Evolutionary conservation across 352 stramenopile genomes (phyloP).

Genomic region (Pythium vanterpoolii): DNA sequence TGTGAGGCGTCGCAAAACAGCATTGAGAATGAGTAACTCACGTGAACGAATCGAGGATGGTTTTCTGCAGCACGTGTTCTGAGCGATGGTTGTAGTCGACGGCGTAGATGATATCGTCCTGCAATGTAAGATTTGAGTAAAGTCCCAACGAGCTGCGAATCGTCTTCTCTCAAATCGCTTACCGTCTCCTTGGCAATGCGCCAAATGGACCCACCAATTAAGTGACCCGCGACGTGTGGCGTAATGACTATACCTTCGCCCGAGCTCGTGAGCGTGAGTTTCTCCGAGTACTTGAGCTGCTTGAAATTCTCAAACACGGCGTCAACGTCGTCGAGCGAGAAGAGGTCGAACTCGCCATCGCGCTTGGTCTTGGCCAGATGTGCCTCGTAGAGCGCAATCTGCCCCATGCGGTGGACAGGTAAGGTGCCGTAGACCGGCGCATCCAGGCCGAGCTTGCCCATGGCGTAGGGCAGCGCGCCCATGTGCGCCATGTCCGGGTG

Average conservation of each 20-base stretch:
- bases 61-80: conserved; percentile 93
- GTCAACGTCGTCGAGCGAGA: conserved; percentile 93
- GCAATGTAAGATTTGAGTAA: not conserved
- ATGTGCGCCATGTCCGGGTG: conserved; percentile 89
- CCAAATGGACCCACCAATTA: conserved; percentile 94
- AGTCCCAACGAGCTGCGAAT: not conserved
- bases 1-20: too few relatives aligned
- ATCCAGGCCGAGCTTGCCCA: conserved; percentile 80
- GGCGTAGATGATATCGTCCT: conserved; percentile 92
- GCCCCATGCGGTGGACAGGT: conserved; percentile 95
- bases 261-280: conserved; percentile 82
- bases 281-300: conserved; percentile 96
- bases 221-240: conserved; percentile 91
- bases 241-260: conserved; percentile 91
- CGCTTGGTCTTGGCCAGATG: conserved; percentile 91
- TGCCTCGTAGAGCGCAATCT: conserved; percentile 96
- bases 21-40: too few relatives aligned
- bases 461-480: conserved; percentile 87
- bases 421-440: conserved; percentile 93
- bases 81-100: conserved; percentile 94
- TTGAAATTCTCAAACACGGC: conserved; percentile 90
- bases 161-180: not conserved
- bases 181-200: conserved; percentile 94
- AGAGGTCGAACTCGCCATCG: conserved; percentile 90
- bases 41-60: conserved; percentile 92